phyloP scores from a whole-genome alignment of 2,329 filamentous ascomycete genomes.

The Cercospora zeae-maydis region DNA sequence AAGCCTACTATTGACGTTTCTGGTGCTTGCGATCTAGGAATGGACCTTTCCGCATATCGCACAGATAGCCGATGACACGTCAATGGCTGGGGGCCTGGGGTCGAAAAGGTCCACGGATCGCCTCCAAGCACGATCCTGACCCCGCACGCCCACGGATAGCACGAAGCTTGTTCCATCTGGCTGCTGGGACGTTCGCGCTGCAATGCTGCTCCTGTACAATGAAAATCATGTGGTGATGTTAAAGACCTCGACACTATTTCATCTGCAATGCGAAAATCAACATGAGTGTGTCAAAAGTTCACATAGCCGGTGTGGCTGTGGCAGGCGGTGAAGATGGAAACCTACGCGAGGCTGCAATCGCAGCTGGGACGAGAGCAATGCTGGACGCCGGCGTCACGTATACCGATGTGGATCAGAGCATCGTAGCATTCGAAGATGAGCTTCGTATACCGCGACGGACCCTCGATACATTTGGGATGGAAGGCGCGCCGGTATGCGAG shows the following conservation, averaged over 20 bases:
- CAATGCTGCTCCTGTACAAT: not conserved
- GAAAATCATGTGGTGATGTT: not conserved
- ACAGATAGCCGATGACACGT: constrained; percentile 1
- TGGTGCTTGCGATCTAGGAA: not conserved
- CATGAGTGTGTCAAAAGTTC: constrained; percentile 22
- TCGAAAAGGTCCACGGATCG: not conserved
- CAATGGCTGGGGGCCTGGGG: constrained; percentile 1
- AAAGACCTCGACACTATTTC: not conserved
- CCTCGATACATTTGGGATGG: constrained; percentile 25
- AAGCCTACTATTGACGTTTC: not conserved
- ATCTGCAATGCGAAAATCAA: not conserved
- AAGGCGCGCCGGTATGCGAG: constrained; percentile 22
- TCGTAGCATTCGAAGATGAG: constrained; percentile 23
- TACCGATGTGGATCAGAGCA: constrained; percentile 24
- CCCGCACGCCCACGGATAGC: not conserved
- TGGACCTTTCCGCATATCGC: not conserved
- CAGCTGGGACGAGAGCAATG: constrained; percentile 28
- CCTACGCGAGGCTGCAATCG: constrained; percentile 16
- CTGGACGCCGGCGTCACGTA: constrained; percentile 31
- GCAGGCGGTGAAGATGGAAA: constrained; percentile 8
- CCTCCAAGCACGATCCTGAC: not conserved
- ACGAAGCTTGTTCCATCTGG: constrained; percentile 6
- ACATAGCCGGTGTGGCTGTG: constrained; percentile 27
- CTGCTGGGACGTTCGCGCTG: not conserved
- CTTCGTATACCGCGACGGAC: constrained; percentile 16